Base-by-base conservation (phyloP, 2,329 filamentous ascomycete genomes). In the Juglanconis sp. region DNA sequence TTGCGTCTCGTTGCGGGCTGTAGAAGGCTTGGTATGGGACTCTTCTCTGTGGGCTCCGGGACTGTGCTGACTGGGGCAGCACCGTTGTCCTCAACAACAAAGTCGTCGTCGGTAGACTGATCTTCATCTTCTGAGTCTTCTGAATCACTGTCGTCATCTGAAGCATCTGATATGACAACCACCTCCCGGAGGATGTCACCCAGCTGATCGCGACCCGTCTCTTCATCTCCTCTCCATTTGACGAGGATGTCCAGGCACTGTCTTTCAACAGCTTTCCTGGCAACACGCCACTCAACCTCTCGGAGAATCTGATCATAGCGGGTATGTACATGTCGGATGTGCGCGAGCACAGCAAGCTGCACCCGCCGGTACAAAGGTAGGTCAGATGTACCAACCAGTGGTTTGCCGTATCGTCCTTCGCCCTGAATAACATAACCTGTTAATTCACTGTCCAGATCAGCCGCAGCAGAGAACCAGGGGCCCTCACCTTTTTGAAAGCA, bases 151-250 rank as follows among this genome's bases (percentile, higher is more conserved):
- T 76, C 79, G 67, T 85, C 82, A 2, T 24, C 24, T 24, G 24
- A 24, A 15, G 44, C 44, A n/a, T 59, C 57, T 8, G 84, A 85
- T 49, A 89, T 87, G 67, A 88, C 81, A 56, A 88, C 83, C 10
- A 88, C 84, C 71, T 89, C 86, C 54, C 84, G 79, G 38, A 88
- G 75, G 60, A 88, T 87, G 68, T 88, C 85, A 61, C 88, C 86
- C 15, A 88, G 78, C 69, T 88, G 84, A 66, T 89, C 86, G 53
- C 86, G 82, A 32, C 86, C 86, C 17, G 82, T 88, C 70, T 89
- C 86, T 70, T 89, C 86, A 66, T 89, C 86, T 58, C 86, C 86
- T 75, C 86, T 85, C 86, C 86, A 89, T 81, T 88, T 88, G 77
- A 88, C 82, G 71, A 89, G 81, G 56, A 85, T 77, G 65, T 88